Base-by-base conservation (phyloP, 176 grass and related monocot genomes). In the Areca catechu region DNA sequence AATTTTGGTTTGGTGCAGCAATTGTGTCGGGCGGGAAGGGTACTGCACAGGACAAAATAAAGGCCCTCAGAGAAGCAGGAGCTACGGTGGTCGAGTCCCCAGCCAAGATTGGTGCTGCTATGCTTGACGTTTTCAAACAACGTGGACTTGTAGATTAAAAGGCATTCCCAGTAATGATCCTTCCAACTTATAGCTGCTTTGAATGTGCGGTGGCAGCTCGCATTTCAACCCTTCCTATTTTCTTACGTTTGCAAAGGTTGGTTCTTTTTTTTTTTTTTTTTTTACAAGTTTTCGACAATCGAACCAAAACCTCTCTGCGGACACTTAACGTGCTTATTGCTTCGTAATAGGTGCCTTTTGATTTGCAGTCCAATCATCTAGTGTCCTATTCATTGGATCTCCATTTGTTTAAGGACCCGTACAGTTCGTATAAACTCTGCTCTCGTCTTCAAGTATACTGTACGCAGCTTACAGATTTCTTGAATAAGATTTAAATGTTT, bases 21-120 rank as follows among this genome's bases (percentile, higher is more conserved):
- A 97, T 97, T 29, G 93, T 97, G 48, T 85, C 93, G 28, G 93
- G 93, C 19, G 93, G 93, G 4, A 97, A 97, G 74, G 93, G 87
- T 49, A 97, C 93, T 0, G 93, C 86, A 50, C 87, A 91, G 58
- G 93, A 92, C 77, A 92, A 92, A 80, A 97, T 92, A 23, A 88
- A 88, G 75, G 73, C 93, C 0, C 86, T 97, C 22, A 91, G 67
- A 75, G 93, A 97, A 56, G 80, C 87, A 17, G 93, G 93, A n/a
- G 93, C 82, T 10, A 85, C 81, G 9, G 93, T 97, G 16, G 93
- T 92, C 0, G 93, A 97, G 69, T 97, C 87, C 17, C 93, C 86
- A 49, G 93, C 93, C 3, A 97, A 97, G 81, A 97, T 97, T 23
- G 93, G 93, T 59, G 63, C 74, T 22, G 62, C 75, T 12, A 97